Evolutionary conservation across 306 rosid species (phyloP).

Genomic region (Hippophae gyantsensis): DNA sequence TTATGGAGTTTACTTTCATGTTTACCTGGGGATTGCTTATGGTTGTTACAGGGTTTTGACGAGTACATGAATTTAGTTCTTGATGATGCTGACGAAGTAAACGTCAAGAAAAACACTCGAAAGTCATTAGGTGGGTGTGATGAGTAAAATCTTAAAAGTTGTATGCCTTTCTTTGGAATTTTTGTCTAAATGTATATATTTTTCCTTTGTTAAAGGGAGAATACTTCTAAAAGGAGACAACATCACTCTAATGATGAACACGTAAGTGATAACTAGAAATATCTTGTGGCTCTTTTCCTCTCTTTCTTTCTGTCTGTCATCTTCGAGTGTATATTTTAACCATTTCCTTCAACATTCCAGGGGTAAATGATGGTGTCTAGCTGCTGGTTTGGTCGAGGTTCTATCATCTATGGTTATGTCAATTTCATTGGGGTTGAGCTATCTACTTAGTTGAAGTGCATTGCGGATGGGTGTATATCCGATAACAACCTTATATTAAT

Average conservation of each 20-base stretch:
- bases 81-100: conserved; percentile 69
- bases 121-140: conserved; percentile 45
- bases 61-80: conserved; percentile 65
- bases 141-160: neutral
- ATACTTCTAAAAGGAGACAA: conserved; percentile 86
- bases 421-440: conserved; percentile 9
- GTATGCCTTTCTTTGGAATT: neutral
- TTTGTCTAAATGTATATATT: conserved; percentile 16
- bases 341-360: conserved; percentile 26
- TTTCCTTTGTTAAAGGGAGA: conserved; percentile 43
- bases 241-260: conserved; percentile 79
- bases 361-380: conserved; percentile 46
- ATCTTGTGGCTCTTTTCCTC: neutral
- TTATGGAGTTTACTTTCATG: too few relatives aligned
- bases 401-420: neutral
- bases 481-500: conserved; percentile 2
- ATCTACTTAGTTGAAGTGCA: neutral
- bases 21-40: neutral
- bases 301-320: neutral
- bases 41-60: conserved; percentile 49
- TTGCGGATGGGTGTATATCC: neutral
- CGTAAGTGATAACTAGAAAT: conserved; percentile 37
- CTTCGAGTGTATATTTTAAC: neutral
- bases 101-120: conserved; percentile 64
- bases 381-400: neutral